phyloP scores from a whole-genome alignment of 305 asterid genomes.

The Fraxinus greggii region DNA sequence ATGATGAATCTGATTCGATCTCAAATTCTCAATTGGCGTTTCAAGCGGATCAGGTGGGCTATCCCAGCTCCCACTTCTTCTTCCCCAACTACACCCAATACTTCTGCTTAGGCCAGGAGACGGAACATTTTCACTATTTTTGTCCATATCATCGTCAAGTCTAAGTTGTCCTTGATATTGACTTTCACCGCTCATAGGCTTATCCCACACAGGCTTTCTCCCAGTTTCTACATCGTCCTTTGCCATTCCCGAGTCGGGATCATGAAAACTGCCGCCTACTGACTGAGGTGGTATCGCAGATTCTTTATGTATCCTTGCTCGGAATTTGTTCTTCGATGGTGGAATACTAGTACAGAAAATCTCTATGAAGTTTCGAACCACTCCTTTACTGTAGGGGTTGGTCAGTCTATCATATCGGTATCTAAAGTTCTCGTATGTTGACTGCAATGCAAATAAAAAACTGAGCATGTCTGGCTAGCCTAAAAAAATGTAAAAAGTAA shows the following conservation, averaged over 20 bases:
- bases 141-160: background rate
- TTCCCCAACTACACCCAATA: background rate
- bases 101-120: background rate
- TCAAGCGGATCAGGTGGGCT: background rate
- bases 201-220: slow-evolving; percentile 45
- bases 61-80: slow-evolving; percentile 1
- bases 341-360: slow-evolving; percentile 64
- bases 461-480: background rate
- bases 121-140: background rate
- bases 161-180: slow-evolving; percentile 24
- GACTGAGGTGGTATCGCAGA: slow-evolving; percentile 32
- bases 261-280: slow-evolving; percentile 35
- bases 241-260: slow-evolving; percentile 32
- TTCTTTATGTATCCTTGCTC: slow-evolving; percentile 55
- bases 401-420: slow-evolving; percentile 55
- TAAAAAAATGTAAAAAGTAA: background rate
- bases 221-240: slow-evolving; percentile 27
- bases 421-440: slow-evolving; percentile 85
- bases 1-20: background rate
- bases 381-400: slow-evolving; percentile 69
- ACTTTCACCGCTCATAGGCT: slow-evolving; percentile 27
- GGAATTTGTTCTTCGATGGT: slow-evolving; percentile 67
- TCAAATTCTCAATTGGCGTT: background rate
- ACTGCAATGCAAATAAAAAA: slow-evolving; percentile 43
- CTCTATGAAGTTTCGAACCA: slow-evolving; percentile 61